These are phyloP conservation scores for Amoebophrya sp. DNA, from an alignment of 169 alveolate genomes.

Conservation along the genomic window DNA sequence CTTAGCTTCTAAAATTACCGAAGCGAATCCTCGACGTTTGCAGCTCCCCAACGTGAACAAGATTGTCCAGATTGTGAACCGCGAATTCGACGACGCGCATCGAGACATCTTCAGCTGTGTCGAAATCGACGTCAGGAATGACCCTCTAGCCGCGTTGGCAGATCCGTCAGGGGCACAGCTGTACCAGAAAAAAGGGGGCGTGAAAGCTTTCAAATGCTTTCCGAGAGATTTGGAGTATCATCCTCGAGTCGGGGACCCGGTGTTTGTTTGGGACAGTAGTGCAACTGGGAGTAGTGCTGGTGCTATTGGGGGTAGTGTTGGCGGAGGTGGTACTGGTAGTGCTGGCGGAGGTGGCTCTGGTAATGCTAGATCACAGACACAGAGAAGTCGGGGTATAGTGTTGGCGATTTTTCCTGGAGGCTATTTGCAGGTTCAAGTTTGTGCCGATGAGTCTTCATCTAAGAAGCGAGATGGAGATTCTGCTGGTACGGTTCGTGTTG, in stretches of 20 bases:
- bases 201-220: not conserved
- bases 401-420: not conserved
- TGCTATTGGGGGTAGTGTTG: too few species aligned
- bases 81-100: not conserved
- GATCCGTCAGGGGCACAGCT: not conserved
- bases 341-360: too few species aligned
- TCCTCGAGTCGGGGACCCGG: not conserved
- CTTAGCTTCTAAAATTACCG: too few species aligned
- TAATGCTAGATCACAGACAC: too few species aligned
- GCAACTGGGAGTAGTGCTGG: too few species aligned
- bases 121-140: not conserved
- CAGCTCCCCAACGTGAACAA: too few species aligned
- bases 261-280: too few species aligned
- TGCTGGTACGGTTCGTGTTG: too few species aligned
- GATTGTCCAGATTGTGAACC: not conserved
- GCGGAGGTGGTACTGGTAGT: too few species aligned
- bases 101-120: not conserved
- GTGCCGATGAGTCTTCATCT: too few species aligned
- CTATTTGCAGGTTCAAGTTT: not conserved
- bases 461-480: too few species aligned
- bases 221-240: not conserved
- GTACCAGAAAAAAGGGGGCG: not conserved
- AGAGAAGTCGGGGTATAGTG: not conserved
- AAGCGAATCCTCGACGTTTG: too few species aligned
- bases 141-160: not conserved